phyloP scores from a whole-genome alignment of 2,329 filamentous ascomycete species.

The Ophiostoma pallidulum region DNA sequence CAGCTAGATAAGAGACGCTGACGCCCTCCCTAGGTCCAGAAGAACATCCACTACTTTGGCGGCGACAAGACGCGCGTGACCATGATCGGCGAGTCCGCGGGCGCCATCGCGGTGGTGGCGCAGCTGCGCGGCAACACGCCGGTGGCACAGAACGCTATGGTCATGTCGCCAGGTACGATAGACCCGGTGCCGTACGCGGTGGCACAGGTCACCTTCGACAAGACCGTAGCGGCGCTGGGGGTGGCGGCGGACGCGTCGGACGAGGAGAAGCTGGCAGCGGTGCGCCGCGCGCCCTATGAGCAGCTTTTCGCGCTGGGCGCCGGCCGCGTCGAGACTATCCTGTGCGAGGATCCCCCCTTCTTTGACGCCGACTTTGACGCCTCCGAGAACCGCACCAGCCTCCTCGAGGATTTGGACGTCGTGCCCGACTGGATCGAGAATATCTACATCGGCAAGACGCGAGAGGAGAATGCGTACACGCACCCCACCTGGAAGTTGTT shows the following conservation, averaged over 20 bases:
- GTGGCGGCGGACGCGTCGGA: not conserved
- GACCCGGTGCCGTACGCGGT: no score
- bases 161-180: no score
- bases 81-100: conserved; percentile 37
- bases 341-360: no score
- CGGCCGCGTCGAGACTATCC: not conserved
- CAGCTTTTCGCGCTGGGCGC: not conserved
- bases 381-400: no score
- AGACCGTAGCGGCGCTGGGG: not conserved
- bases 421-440: no score
- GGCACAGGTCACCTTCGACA: not conserved
- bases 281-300: not conserved
- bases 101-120: conserved; percentile 14
- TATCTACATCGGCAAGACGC: no score
- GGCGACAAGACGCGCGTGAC: conserved; percentile 35
- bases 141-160: not conserved
- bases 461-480: no score
- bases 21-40: conserved; percentile 21
- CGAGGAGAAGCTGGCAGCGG: not conserved
- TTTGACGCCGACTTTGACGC: no score
- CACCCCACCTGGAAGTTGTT: no score
- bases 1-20: not conserved
- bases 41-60: conserved; percentile 34
- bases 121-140: not conserved
- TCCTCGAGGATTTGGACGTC: no score